Evolutionary conservation across 2,329 filamentous ascomycete genomes (phyloP).

Genomic region (Claviceps capensis): DNA sequence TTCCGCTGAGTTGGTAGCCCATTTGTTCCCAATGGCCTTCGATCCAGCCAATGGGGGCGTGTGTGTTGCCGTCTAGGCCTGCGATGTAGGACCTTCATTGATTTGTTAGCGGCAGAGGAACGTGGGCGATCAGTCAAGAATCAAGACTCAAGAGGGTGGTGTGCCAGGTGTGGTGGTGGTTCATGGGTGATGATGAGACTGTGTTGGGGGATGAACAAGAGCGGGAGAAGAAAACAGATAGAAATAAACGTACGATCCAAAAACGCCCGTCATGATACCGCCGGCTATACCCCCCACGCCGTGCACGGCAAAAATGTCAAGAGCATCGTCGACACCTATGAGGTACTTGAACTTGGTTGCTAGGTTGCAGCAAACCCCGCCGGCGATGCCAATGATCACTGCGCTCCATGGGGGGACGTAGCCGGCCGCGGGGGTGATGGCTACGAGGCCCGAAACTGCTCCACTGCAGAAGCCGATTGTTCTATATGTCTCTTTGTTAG

Average conservation of each 20-base stretch:
- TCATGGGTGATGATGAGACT: neutral
- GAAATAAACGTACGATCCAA: conserved; percentile 42
- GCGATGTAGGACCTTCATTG: conserved; percentile 46
- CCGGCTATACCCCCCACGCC: conserved; percentile 71
- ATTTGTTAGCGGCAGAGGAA: neutral
- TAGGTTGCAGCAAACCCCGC: conserved; percentile 64
- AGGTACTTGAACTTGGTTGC: conserved; percentile 68
- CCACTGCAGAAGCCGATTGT: conserved; percentile 90
- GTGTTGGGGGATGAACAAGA: neutral
- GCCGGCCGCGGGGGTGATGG: conserved; percentile 73
- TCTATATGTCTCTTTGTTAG: conserved; percentile 25
- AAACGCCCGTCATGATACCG: conserved; percentile 64
- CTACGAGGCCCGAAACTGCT: conserved; percentile 73
- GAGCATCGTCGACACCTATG: conserved; percentile 69
- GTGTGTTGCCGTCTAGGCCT: conserved; percentile 52
- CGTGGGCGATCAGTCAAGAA: too few species aligned
- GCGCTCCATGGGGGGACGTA: conserved; percentile 57
- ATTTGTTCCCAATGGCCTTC: conserved; percentile 58
- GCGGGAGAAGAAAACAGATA: neutral
- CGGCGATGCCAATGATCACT: conserved; percentile 43
- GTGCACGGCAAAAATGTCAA: conserved; percentile 88
- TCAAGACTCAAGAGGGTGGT: too few species aligned
- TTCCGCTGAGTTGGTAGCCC: conserved; percentile 57
- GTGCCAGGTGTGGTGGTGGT: too few species aligned
- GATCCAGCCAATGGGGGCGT: conserved; percentile 51